Conservation (phyloP, 2,329 filamentous ascomycete species). For the Trichoderma hamatum region DNA sequence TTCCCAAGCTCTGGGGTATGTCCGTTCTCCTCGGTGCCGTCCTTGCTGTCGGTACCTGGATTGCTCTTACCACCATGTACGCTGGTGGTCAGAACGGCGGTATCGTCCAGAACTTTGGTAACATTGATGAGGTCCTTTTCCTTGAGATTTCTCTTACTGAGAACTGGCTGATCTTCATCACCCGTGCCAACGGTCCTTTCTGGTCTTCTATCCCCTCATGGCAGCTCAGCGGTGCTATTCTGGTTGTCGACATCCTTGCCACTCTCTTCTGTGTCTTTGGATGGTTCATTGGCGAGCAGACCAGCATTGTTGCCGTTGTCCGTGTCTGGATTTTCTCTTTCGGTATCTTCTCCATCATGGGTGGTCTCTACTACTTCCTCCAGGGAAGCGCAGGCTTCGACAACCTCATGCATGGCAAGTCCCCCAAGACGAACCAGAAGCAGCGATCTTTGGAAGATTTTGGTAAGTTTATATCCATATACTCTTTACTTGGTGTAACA, state of each 20-base stretch:
- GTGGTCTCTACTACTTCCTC: constrained; percentile 73
- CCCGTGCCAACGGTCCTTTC: constrained; percentile 88
- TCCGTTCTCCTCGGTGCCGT: constrained; percentile 81
- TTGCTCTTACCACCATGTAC: constrained; percentile 85
- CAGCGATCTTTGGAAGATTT: constrained; percentile 88
- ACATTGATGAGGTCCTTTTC: constrained; percentile 81
- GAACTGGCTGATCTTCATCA: constrained; percentile 98
- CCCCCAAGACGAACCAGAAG: constrained; percentile 77
- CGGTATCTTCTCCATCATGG: constrained; percentile 84
- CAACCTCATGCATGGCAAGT: constrained; percentile 92
- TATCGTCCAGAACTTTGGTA: constrained; percentile 88
- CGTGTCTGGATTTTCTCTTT: constrained; percentile 92
- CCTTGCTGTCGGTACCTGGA: constrained; percentile 83
- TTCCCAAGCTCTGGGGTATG: constrained; percentile 93
- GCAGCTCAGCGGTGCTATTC: constrained; percentile 77
- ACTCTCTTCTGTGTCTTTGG: constrained; percentile 86
- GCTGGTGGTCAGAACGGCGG: constrained; percentile 68
- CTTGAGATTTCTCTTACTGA: constrained; percentile 87
- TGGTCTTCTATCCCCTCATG: constrained; percentile 88
- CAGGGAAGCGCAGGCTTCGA: constrained; percentile 81
- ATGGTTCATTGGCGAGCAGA: constrained; percentile 71
- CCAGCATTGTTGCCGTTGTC: constrained; percentile 80
- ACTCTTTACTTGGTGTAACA: neutral
- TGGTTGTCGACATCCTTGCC: constrained; percentile 80
- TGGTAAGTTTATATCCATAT: constrained; percentile 61